phyloP scores from a whole-genome alignment of 2,329 filamentous ascomycete species.

The Neocatenulostroma microsporum region DNA sequence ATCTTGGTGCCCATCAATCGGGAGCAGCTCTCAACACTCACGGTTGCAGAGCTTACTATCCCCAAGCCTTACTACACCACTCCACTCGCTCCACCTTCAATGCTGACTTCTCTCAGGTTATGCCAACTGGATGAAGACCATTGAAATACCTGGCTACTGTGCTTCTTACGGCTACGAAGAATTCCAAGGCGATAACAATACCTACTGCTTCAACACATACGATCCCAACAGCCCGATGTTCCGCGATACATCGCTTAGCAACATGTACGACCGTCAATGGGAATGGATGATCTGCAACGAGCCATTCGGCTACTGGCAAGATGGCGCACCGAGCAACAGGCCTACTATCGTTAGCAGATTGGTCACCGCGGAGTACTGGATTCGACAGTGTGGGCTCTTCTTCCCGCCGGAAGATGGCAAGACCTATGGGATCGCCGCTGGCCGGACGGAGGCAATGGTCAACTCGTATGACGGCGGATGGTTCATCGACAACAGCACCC shows the following conservation, averaged over 20 bases:
- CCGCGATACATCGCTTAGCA: conserved; percentile 43
- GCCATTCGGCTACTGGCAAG: conserved; percentile 52
- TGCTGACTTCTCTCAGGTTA: too few relatives aligned
- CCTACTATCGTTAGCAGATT: conserved; percentile 48
- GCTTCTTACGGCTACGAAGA: conserved; percentile 40
- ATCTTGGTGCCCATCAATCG: too few relatives aligned
- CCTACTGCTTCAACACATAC: conserved; percentile 49
- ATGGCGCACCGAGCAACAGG: conserved; percentile 41
- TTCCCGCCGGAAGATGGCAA: conserved; percentile 47
- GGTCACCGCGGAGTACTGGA: conserved; percentile 45
- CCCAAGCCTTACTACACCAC: too few relatives aligned
- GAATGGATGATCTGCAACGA: conserved; percentile 57
- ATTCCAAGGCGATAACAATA: conserved; percentile 35
- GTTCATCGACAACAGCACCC: conserved; percentile 41
- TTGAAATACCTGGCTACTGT: conserved; percentile 44
- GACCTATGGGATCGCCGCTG: conserved; percentile 43
- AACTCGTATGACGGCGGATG: conserved; percentile 53
- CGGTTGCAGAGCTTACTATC: too few relatives aligned
- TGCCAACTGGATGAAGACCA: conserved; percentile 45
- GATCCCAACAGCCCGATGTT: conserved; percentile 44
- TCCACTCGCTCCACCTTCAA: too few relatives aligned
- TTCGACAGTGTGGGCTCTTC: conserved; percentile 48
- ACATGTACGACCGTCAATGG: conserved; percentile 48
- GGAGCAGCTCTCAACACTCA: too few relatives aligned
- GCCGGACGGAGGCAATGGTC: conserved; percentile 42